phyloP scores from a whole-genome alignment of 2,329 filamentous ascomycete genomes.

The Paecilomyces sp. region DNA sequence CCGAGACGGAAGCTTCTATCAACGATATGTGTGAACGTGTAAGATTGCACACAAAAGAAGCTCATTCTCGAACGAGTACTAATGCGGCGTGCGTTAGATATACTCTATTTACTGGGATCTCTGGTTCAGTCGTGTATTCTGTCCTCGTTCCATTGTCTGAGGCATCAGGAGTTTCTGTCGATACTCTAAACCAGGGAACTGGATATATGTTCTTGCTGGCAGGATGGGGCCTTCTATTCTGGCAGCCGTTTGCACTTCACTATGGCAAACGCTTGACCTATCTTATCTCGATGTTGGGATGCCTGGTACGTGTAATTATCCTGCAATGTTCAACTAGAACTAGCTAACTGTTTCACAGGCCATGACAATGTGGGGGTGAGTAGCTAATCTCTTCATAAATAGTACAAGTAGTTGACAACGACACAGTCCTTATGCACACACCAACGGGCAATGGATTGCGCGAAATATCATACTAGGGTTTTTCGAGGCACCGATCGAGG shows the following conservation, averaged over 20 bases:
- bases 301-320: constrained; percentile 18
- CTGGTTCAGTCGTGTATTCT: constrained; percentile 31
- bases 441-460: constrained; percentile 33
- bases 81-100: constrained; percentile 20
- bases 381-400: constrained; percentile 6
- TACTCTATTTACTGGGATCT: constrained; percentile 30
- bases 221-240: constrained; percentile 40
- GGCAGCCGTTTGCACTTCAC: constrained; percentile 41
- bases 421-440: constrained; percentile 22
- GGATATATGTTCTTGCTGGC: constrained; percentile 36
- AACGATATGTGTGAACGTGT: constrained; percentile 36
- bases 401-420: not conserved
- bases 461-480: constrained; percentile 31
- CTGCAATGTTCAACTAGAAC: not conserved
- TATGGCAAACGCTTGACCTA: constrained; percentile 35
- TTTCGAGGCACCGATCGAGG: constrained; percentile 35
- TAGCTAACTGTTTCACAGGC: not conserved
- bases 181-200: constrained; percentile 31
- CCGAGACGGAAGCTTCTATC: constrained; percentile 35
- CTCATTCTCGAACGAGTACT: not conserved
- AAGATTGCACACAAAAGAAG: constrained; percentile 7
- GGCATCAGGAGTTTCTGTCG: constrained; percentile 26
- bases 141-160: constrained; percentile 30
- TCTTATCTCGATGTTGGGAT: constrained; percentile 24
- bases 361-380: constrained; percentile 6